A percentile compares a stretch with the other conserved stretches of the same genome.
phyloP scores from a whole-genome alignment of 2,329 filamentous ascomycete genomes.

The Trichoderma sp. region DNA sequence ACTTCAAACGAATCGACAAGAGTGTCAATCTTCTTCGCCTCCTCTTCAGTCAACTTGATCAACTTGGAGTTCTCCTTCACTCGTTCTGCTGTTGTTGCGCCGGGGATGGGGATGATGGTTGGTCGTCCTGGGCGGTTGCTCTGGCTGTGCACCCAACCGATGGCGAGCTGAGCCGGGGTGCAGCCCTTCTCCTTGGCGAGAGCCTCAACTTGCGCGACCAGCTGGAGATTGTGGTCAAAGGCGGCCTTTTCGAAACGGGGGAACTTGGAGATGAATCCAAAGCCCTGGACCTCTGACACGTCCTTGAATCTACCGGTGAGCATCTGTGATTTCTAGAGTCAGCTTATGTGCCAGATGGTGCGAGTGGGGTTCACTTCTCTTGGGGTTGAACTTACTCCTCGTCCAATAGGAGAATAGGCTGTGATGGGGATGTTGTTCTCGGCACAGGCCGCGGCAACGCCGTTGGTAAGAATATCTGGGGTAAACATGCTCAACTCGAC shows the following conservation, averaged over 20 bases:
- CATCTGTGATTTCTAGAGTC: constrained; percentile 25
- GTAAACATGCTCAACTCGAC: constrained; percentile 52
- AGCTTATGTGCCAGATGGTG: not conserved
- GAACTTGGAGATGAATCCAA: constrained; percentile 27
- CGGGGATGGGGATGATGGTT: constrained; percentile 63
- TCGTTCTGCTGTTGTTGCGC: constrained; percentile 55
- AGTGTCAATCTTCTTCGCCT: constrained; percentile 48
- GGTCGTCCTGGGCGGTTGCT: constrained; percentile 52
- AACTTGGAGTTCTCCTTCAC: constrained; percentile 59
- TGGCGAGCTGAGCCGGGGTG: constrained; percentile 62
- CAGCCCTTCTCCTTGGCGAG: constrained; percentile 59
- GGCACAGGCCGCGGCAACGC: constrained; percentile 52
- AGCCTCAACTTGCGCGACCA: constrained; percentile 55
- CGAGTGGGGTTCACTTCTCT: constrained; percentile 13
- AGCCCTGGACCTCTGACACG: constrained; percentile 25
- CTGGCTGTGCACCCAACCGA: constrained; percentile 59
- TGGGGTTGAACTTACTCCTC: constrained; percentile 29
- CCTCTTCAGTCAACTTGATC: constrained; percentile 48
- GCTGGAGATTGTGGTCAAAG: constrained; percentile 62
- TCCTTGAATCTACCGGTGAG: constrained; percentile 31
- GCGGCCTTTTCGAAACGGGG: constrained; percentile 62
- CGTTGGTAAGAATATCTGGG: constrained; percentile 49
- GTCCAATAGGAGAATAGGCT: constrained; percentile 52
- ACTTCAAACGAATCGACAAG: constrained; percentile 48
- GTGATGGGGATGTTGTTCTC: constrained; percentile 67